These are phyloP conservation scores for Podospora didyma DNA, from an alignment of 495 filamentous ascomycete genomes.

Conservation along the genomic window DNA sequence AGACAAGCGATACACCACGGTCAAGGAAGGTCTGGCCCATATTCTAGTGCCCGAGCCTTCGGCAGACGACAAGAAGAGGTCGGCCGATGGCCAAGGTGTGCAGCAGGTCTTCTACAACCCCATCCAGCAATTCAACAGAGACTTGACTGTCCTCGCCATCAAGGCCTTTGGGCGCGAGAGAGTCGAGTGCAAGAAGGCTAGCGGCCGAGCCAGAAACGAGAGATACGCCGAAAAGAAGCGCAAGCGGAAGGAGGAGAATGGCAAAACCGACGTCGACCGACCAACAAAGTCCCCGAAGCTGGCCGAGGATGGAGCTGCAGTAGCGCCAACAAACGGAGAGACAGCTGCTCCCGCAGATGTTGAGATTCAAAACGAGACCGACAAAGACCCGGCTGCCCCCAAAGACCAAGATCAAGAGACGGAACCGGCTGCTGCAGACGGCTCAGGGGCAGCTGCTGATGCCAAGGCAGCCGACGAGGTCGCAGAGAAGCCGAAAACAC, in stretches of 20 bases:
- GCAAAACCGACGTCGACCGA: conserved; percentile 22
- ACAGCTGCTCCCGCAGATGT: conserved; percentile 6
- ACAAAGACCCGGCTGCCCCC: conserved; percentile 8
- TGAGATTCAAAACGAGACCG: conserved; percentile 11
- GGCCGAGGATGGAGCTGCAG: conserved; percentile 9
- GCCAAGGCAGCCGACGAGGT: conserved; percentile 11
- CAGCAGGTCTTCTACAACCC: conserved; percentile 97
- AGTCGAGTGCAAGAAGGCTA: conserved; percentile 42
- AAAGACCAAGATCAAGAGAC: neutral
- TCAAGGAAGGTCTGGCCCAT: conserved; percentile 43
- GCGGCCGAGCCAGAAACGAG: conserved; percentile 34
- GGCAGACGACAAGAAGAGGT: conserved; percentile 20
- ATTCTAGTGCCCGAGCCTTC: conserved; percentile 41
- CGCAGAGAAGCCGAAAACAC: conserved; percentile 19
- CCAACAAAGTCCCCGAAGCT: conserved; percentile 23
- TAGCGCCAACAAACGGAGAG: neutral
- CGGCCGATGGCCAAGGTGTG: conserved; percentile 34
- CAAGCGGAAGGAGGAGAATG: conserved; percentile 44
- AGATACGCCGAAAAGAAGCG: conserved; percentile 41
- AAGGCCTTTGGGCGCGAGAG: conserved; percentile 73
- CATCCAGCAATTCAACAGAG: conserved; percentile 97
- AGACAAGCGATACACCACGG: conserved; percentile 36
- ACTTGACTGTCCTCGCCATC: conserved; percentile 88
- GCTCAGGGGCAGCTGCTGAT: neutral
- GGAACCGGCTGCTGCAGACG: neutral